These are phyloP conservation scores for Lentinula lateritia DNA, from an alignment of 768 basidiomycete genomes.

Conservation along the genomic window DNA sequence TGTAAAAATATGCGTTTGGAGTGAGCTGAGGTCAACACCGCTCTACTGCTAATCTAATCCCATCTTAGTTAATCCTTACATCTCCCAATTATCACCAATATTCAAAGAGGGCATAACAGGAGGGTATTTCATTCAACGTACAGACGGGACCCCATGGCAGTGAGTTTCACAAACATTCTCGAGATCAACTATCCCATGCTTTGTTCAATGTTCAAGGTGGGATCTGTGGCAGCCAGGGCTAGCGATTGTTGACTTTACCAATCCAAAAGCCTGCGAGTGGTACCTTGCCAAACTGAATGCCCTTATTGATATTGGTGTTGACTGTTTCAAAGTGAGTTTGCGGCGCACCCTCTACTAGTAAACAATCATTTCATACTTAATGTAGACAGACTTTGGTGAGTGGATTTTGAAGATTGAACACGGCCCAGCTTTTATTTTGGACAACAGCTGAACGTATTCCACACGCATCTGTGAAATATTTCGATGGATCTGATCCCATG, in stretches of 20 bases:
- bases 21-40: constrained; percentile 23
- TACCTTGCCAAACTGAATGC: constrained; percentile 42
- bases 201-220: constrained; percentile 29
- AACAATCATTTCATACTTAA: background rate
- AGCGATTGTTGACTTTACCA: constrained; percentile 58
- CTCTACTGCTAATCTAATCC: background rate
- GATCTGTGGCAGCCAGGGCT: constrained; percentile 64
- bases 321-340: constrained; percentile 48
- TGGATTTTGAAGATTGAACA: background rate
- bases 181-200: background rate
- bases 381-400: constrained; percentile 62
- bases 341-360: background rate
- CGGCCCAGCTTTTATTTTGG: background rate
- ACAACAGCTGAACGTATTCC: constrained; percentile 54
- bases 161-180: constrained; percentile 25
- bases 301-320: constrained; percentile 51
- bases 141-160: constrained; percentile 64
- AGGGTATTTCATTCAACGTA: constrained; percentile 68
- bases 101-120: constrained; percentile 63
- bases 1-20: constrained; percentile 73
- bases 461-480: constrained; percentile 54
- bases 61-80: constrained; percentile 61
- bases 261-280: constrained; percentile 51
- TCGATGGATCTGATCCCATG: constrained; percentile 64
- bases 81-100: constrained; percentile 63